Evolutionary conservation across 148 eudicot genomes (phyloP).

Genomic region (Drosera capensis): DNA sequence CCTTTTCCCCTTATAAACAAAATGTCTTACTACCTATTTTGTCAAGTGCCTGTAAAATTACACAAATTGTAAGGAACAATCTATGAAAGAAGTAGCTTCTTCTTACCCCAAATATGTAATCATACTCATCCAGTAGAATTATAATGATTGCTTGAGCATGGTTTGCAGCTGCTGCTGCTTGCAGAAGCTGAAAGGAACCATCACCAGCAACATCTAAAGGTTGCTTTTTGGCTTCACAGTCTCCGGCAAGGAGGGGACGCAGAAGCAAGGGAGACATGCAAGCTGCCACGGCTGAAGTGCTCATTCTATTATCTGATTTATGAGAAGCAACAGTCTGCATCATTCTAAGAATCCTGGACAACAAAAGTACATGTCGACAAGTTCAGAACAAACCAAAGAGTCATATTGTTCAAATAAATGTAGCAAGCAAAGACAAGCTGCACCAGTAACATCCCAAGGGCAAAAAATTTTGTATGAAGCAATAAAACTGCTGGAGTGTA

Average conservation of each 20-base stretch:
- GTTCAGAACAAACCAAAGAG: too few species aligned
- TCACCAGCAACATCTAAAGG: constrained; percentile 83
- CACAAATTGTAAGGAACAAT: background rate
- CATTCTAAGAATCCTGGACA: constrained; percentile 72
- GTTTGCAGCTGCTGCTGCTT: constrained; percentile 99
- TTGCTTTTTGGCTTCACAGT: constrained; percentile 66
- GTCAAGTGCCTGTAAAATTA: background rate
- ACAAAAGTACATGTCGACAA: constrained; percentile 2
- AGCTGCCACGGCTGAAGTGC: constrained; percentile 91
- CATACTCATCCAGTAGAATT: constrained; percentile 82
- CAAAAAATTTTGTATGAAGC: too few species aligned
- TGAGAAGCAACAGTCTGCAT: constrained; percentile 70
- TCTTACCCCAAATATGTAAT: constrained; percentile 86
- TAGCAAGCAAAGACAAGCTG: too few species aligned
- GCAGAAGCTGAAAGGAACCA: constrained; percentile 83
- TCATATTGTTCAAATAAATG: too few species aligned
- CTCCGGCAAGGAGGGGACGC: constrained; percentile 92
- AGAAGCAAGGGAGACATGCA: constrained; percentile 99
- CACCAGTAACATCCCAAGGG: too few species aligned
- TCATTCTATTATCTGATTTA: constrained; percentile 76
- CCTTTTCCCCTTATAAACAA: too few species aligned
- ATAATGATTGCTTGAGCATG: constrained; percentile 95
- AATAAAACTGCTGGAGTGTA: too few species aligned
- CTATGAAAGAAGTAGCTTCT: background rate
- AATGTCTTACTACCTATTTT: background rate